phyloP scores from a whole-genome alignment of 2,329 filamentous ascomycete species.

The Calcarisporium arbuscula region DNA sequence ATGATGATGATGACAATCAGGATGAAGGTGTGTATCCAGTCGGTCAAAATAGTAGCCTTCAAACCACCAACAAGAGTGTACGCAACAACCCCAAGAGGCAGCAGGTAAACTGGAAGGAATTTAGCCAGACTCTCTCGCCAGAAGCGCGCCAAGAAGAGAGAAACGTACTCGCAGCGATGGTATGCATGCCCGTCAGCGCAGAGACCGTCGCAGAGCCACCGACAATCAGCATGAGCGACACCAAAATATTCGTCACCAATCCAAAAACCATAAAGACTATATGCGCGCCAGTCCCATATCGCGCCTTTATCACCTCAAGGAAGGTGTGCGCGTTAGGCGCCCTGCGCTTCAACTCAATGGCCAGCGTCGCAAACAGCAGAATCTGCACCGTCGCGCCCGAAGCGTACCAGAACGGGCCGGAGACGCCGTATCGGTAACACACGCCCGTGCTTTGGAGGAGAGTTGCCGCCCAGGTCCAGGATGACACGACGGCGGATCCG shows the following conservation, averaged over 20 bases:
- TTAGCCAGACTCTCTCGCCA: no score
- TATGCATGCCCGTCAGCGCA: constrained; percentile 39
- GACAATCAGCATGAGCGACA: constrained; percentile 83
- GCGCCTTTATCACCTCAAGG: constrained; percentile 74
- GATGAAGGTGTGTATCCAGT: constrained; percentile 82
- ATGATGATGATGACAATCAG: constrained; percentile 79
- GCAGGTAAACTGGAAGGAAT: no score
- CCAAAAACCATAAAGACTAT: constrained; percentile 77
- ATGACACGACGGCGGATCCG: constrained; percentile 82
- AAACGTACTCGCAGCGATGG: constrained; percentile 76
- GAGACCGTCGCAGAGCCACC: constrained; percentile 60
- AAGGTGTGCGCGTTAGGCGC: constrained; percentile 84
- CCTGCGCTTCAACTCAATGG: constrained; percentile 81
- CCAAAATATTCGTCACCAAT: constrained; percentile 77
- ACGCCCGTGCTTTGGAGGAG: constrained; percentile 74
- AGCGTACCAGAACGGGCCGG: constrained; percentile 55
- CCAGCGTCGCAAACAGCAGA: constrained; percentile 80
- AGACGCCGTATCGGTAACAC: constrained; percentile 71
- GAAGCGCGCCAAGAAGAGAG: constrained; percentile 77
- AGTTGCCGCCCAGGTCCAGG: constrained; percentile 90
- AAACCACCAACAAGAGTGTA: constrained; percentile 77
- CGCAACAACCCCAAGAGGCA: constrained; percentile 40
- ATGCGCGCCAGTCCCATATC: constrained; percentile 68
- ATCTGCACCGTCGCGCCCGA: constrained; percentile 79
- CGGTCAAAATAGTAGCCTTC: constrained; percentile 81